Evolutionary conservation across 2,329 filamentous ascomycete genomes (phyloP).

Genomic region (Byssoonygena ceratinophila): DNA sequence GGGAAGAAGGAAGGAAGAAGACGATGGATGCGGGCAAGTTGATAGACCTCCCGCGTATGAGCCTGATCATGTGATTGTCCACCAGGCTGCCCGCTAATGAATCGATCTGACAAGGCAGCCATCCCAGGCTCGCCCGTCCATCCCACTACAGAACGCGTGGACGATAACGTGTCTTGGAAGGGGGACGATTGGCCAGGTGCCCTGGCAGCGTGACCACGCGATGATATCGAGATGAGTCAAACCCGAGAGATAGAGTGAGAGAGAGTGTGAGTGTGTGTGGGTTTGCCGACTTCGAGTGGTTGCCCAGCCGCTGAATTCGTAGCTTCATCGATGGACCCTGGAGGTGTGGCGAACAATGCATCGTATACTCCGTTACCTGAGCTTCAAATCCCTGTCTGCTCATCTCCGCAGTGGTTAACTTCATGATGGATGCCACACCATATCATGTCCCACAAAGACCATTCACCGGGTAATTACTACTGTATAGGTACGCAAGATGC

Average conservation of each 20-base stretch:
- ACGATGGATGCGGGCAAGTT: constrained; percentile 32
- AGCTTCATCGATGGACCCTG: background rate
- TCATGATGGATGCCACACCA: constrained; percentile 2
- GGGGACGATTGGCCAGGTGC: background rate
- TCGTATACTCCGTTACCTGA: background rate
- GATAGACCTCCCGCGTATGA: constrained; percentile 25
- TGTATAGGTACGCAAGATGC: background rate
- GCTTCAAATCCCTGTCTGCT: background rate
- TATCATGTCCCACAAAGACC: background rate
- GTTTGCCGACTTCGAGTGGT: background rate
- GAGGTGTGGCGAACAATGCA: constrained; percentile 5
- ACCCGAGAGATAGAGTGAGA: too few species aligned
- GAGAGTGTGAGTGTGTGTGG: background rate
- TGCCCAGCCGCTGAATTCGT: background rate
- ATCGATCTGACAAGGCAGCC: constrained; percentile 4
- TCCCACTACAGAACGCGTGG: background rate
- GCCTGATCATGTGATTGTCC: constrained; percentile 15
- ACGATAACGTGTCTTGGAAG: background rate
- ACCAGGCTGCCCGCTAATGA: constrained; percentile 15
- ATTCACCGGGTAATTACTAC: background rate
- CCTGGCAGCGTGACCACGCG: background rate
- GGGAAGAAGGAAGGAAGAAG: constrained; percentile 27
- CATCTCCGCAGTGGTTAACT: background rate
- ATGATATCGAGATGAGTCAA: background rate
- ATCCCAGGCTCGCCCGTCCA: background rate